Evolutionary conservation across 176 grass and related monocot species (phyloP), one percentile per base, ranked within the genome.

Genomic region (Juncus effusus): DNA sequence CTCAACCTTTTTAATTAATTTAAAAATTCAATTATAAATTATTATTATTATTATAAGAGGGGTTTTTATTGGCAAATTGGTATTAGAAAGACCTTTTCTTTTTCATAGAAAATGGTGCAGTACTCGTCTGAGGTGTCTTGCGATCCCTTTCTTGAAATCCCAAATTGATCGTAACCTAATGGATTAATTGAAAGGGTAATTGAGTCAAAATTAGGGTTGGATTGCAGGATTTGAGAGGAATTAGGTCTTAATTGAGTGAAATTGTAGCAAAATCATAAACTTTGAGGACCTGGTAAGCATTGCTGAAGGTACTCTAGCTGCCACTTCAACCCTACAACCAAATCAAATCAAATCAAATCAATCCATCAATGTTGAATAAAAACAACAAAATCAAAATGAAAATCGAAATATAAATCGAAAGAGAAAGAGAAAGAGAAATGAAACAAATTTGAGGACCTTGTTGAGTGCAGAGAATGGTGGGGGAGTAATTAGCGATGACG

Each of bases 41-140:
- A n/a, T n/a, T n/a, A n/a, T n/a, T 19, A 74, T 77, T 64, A 77
- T 56, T 15, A 69, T 75, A 28, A 28, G 19, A 28, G 19, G 19
- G 19, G 19, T 28, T 28, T 28, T 28, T 28, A 1, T 28, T 28
- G 19, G 19, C 0, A 28, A 28, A 28, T 28, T 28, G 19, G 19
- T 28, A 28, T 1, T 44, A 9, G 10, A 56, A 42, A 51, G 70
- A 97, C 94, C 94, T 93, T 97, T 10, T 92, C 94, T 72, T 92
- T 97, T 75, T 97, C 88, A 54, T 97, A 97, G 60, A 97, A 97
- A 74, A 97, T 97, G 51, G 94, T 86, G 68, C 94, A 97, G 57
- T 97, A 89, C 72, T 97, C 94, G 73, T 97, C 94, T 37, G 78
- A 69, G 47, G 68, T 92, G 62, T 97, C 94, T 66, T 89, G 75